These are phyloP conservation scores for Coemansia sp. DNA, from an alignment of 192 early-diverging fungal genomes.

Conservation along the genomic window DNA sequence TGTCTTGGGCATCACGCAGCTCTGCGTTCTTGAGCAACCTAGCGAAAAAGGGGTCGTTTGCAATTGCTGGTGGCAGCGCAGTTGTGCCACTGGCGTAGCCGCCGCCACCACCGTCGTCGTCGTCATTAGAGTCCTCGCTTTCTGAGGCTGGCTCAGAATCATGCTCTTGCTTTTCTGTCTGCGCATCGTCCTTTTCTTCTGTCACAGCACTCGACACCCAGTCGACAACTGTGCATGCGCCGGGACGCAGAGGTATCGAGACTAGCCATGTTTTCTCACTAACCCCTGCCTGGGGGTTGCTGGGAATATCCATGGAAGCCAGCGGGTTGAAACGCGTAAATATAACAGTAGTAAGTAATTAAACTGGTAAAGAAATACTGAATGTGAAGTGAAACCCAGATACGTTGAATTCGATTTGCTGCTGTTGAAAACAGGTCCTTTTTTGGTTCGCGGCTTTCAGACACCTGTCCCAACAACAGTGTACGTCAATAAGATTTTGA, in stretches of 20 bases:
- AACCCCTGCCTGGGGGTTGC: slow-evolving; percentile 16
- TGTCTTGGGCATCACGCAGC: slow-evolving; percentile 34
- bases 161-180: slow-evolving; percentile 9
- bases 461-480: background rate
- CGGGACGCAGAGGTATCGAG: slow-evolving; percentile 35
- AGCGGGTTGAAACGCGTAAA: background rate
- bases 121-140: slow-evolving; percentile 30
- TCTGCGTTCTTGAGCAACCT: slow-evolving; percentile 46
- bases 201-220: slow-evolving; percentile 30
- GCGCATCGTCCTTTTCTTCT: slow-evolving; percentile 10
- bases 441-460: background rate
- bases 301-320: slow-evolving; percentile 35
- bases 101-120: slow-evolving; percentile 13
- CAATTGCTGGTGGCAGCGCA: slow-evolving; percentile 51
- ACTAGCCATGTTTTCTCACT: slow-evolving; percentile 38
- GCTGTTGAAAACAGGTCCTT: no score
- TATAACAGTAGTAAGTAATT: background rate
- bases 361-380: background rate
- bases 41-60: slow-evolving; percentile 55
- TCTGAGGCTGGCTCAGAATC: slow-evolving; percentile 19
- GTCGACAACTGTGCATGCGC: slow-evolving; percentile 49
- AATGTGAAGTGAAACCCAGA: background rate
- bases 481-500: background rate
- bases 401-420: background rate
- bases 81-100: slow-evolving; percentile 43